phyloP scores from a whole-genome alignment of 1,284 basidiomycete species.

The Fomitopsis palustris region DNA sequence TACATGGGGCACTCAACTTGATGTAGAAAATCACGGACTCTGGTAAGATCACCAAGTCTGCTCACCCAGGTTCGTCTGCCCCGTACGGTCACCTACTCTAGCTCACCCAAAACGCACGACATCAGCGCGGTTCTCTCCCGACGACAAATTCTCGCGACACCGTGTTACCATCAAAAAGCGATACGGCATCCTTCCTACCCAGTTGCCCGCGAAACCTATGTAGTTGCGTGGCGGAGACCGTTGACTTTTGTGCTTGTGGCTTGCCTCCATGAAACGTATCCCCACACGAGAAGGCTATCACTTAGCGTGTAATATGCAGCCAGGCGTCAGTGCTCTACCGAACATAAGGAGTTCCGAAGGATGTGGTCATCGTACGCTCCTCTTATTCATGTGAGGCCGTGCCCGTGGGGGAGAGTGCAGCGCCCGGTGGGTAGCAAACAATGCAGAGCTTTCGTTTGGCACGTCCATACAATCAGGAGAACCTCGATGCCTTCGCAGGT shows the following conservation, averaged over 20 bases:
- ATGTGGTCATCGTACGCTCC: too few relatives aligned
- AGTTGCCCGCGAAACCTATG: slow-evolving; percentile 86
- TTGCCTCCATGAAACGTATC: too few relatives aligned
- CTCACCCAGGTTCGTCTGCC: slow-evolving; percentile 78
- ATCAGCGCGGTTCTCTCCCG: slow-evolving; percentile 93
- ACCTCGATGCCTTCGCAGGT: too few relatives aligned
- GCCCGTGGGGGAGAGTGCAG: too few relatives aligned
- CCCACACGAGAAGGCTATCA: too few relatives aligned
- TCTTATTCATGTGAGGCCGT: too few relatives aligned
- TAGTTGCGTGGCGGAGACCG: slow-evolving; percentile 31
- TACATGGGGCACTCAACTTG: slow-evolving; percentile 1
- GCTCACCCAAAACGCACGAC: slow-evolving; percentile 3
- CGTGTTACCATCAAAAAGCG: slow-evolving; percentile 94
- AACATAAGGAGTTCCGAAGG: too few relatives aligned
- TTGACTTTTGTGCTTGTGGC: not conserved
- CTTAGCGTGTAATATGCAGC: too few relatives aligned
- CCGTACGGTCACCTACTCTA: not conserved
- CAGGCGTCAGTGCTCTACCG: too few relatives aligned
- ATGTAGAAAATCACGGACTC: slow-evolving; percentile 76
- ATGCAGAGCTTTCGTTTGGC: too few relatives aligned
- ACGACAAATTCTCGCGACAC: slow-evolving; percentile 97
- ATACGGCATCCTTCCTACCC: slow-evolving; percentile 81
- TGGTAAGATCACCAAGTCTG: slow-evolving; percentile 87
- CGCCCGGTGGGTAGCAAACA: too few relatives aligned
- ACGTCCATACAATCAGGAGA: too few relatives aligned